Evolutionary conservation across 805 yeast genomes (phyloP), one percentile per base, ranked within the genome.

Genomic region (Barnettozyma populi): DNA sequence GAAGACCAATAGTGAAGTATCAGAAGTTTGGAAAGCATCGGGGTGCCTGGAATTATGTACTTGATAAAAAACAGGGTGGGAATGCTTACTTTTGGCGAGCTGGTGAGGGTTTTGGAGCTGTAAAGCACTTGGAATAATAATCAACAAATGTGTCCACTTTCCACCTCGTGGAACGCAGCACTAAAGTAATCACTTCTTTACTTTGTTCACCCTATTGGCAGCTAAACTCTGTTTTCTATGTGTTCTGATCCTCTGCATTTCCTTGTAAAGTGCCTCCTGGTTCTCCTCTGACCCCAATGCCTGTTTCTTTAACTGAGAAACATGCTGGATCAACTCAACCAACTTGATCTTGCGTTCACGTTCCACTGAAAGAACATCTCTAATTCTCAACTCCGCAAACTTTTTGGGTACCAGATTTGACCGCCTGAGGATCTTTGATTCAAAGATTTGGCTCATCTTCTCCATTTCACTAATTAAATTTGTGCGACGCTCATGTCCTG

Each of bases 321-420:
- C 55, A 36, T 59, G 59, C 7, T 46, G 47, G n/a, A 59, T 52
- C 41, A 61, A 41, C 41, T 54, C 53, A 37, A 55, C 58, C 24
- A 59, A 49, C 50, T 53, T 56, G 29, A 59, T 41, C 48, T 57
- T 56, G 38, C 59, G 62, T n/a, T 61, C 64, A 43, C 61, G 48
- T 36, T 61, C 64, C 0, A 61, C 55, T 0, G 52, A 42, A 4
- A 61, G 43, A 1, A 61, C 58, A 43, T 61, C 62, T 25, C 52
- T 50, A 27, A 61, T 56, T 35, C 44, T 39, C 9, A 61, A 42
- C 11, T 40, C 44, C 2, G 55, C 41, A 24, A 61, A 59, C 46
- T 52, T 58, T 50, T 59, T 59, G 6, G 64, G 64, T 5, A 61
- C 62, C 23, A 52, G 36, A 3, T 51, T 51, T 4, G 49, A 16